These are phyloP conservation scores for Nicotiana tabacum DNA, from an alignment of 257 asterid species.

Conservation along the genomic window DNA sequence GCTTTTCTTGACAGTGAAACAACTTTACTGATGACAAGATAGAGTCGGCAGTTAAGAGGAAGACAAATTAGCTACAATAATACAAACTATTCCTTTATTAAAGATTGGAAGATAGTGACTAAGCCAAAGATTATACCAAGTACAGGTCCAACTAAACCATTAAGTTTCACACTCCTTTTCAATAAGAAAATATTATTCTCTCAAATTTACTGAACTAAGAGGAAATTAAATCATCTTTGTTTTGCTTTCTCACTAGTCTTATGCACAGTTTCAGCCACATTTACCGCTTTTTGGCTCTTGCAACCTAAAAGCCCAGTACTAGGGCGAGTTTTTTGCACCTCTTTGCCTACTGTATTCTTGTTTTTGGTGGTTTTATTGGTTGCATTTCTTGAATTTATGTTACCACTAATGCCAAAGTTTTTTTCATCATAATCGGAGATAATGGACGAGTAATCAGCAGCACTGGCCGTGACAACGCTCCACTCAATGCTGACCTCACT, in stretches of 20 bases:
- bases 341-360: conserved; percentile 16
- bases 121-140: background rate
- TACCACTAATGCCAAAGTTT: conserved; percentile 26
- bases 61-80: conserved; percentile 4
- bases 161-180: background rate
- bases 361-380: background rate
- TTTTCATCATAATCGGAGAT: conserved; percentile 43
- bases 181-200: background rate
- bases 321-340: conserved; percentile 19
- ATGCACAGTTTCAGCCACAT: conserved; percentile 39
- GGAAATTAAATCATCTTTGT: conserved; percentile 2
- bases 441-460: conserved; percentile 47
- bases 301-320: conserved; percentile 55
- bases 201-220: background rate
- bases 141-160: background rate
- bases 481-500: conserved; percentile 80
- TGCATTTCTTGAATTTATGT: background rate
- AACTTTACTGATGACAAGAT: background rate
- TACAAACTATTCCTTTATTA: background rate
- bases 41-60: conserved; percentile 4
- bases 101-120: background rate
- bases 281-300: conserved; percentile 50
- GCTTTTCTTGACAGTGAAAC: conserved; percentile 18
- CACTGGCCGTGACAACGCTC: conserved; percentile 83
- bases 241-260: conserved; percentile 21